These are phyloP conservation scores for Esteya vermicola DNA, from an alignment of 2,329 filamentous ascomycete genomes.

Conservation along the genomic window DNA sequence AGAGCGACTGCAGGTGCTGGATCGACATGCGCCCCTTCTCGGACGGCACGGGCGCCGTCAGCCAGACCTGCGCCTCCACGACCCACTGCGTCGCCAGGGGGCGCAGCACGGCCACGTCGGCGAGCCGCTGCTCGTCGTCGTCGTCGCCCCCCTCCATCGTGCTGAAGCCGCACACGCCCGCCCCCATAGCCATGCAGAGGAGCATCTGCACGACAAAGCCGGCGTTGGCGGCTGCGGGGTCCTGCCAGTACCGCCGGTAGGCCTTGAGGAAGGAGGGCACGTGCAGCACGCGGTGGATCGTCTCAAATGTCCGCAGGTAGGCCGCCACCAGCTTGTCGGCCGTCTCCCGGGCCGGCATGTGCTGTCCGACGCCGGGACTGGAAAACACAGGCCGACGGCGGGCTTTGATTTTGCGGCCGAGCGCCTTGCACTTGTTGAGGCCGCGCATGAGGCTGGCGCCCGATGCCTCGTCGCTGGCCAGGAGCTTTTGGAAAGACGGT, in stretches of 20 bases:
- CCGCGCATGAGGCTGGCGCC: conserved; percentile 19
- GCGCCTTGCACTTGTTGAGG: conserved; percentile 35
- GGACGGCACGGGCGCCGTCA: conserved; percentile 22
- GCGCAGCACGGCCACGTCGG: conserved; percentile 26
- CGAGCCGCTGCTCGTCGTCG: too few relatives aligned
- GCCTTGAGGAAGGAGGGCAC: conserved; percentile 39
- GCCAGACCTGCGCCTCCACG: conserved; percentile 36
- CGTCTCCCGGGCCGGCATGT: conserved; percentile 23
- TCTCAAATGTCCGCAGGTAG: conserved; percentile 43
- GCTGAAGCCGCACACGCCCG: conserved; percentile 24
- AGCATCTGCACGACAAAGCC: conserved; percentile 38
- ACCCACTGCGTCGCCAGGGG: conserved; percentile 32
- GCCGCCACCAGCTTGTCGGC: conserved; percentile 35
- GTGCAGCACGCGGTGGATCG: conserved; percentile 42
- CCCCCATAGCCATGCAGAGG: conserved; percentile 38
- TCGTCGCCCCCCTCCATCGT: too few relatives aligned
- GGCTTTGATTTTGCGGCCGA: conserved; percentile 38
- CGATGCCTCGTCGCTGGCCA: conserved; percentile 21
- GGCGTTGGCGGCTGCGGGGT: conserved; percentile 22
- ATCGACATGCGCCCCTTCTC: conserved; percentile 36
- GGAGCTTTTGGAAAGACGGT: conserved; percentile 28
- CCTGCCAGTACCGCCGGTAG: conserved; percentile 35
- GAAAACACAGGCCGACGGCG: conserved; percentile 16
- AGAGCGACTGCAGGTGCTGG: conserved; percentile 33
- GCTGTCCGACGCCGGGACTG: conserved; percentile 19